Conservation (phyloP, 2,329 filamentous ascomycete genomes). For the Truncatella angustata region DNA sequence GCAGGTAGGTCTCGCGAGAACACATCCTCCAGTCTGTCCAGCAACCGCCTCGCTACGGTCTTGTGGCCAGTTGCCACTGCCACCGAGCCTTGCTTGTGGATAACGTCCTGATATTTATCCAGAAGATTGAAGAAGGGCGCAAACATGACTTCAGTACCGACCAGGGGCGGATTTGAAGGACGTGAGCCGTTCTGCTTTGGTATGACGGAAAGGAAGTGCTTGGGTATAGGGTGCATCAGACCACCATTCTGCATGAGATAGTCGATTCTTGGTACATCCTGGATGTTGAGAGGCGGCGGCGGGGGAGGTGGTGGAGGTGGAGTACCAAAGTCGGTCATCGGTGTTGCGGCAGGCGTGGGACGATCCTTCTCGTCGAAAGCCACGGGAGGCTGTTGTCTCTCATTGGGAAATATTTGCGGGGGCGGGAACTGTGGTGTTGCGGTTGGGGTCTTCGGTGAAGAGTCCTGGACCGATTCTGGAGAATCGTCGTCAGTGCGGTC, state of each 20-base stretch:
- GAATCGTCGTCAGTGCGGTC: constrained; percentile 47
- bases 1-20: constrained; percentile 90
- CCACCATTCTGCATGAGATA: constrained; percentile 91
- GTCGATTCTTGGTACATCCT: constrained; percentile 79
- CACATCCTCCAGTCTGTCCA: constrained; percentile 90
- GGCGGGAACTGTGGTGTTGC: constrained; percentile 51
- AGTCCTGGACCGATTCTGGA: constrained; percentile 47
- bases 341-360: constrained; percentile 37
- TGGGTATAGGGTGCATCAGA: constrained; percentile 67
- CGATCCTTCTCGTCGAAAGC: constrained; percentile 35
- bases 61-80: constrained; percentile 94
- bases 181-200: constrained; percentile 56
- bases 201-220: constrained; percentile 66
- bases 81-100: constrained; percentile 81
- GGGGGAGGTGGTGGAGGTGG: constrained; percentile 65
- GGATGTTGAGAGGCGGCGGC: constrained; percentile 68
- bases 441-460: constrained; percentile 61
- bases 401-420: constrained; percentile 37
- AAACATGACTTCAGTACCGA: constrained; percentile 73
- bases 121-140: constrained; percentile 79
- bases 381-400: constrained; percentile 35
- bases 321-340: constrained; percentile 40
- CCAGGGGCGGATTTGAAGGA: constrained; percentile 62
- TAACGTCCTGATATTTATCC: constrained; percentile 80
- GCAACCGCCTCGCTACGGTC: constrained; percentile 83